Evolutionary conservation across 1,139 yeast genomes (phyloP), one percentile per base, ranked within the genome.

Genomic region (Kodamaea plutei): DNA sequence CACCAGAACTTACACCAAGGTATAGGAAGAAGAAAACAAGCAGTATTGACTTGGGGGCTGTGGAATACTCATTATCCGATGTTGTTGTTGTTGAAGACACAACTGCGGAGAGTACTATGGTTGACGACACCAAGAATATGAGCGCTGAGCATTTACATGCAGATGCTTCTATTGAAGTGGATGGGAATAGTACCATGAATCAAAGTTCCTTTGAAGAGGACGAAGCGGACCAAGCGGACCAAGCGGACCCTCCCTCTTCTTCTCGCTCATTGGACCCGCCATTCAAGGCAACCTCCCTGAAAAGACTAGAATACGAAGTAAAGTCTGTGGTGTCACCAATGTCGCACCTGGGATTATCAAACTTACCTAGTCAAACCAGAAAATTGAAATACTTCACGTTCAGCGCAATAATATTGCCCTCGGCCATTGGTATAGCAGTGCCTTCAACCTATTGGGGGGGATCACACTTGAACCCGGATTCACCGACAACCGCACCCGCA

Each of bases 401-500:
- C 20, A 20, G 34, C 4, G 33, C 39, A 5, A 36, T 43, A n/a
- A 30, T 43, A 16, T 22, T 38, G 8, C 47, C 48, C 3, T 37
- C 47, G 5, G 16, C 36, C 6, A 10, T 38, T 2, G 45, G 44
- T 5, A 37, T 41, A 7, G 10, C 29, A 6, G 23, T 37, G 2
- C 48, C 48, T 3, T 24, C 39, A 3, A 25, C 26, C 14, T 22
- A 33, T 10, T 40, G 42, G 44, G 26, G 28, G 4, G 25, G 14
- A 9, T 9, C 20, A 10, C 9, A 5, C 3, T 7, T n/a, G 8
- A 16, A 5, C 15, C n/a, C n/a, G 10, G 5, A n/a, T 2, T 15
- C n/a, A 4, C 8, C 19, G 8, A 30, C 33, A 10, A 33, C 35
- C 15, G 17, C 30, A 2, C 31, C 36, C 5, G 14, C 34, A 10